These are phyloP conservation scores for Zangia roseola DNA, from an alignment of 768 basidiomycete genomes.

Conservation along the genomic window DNA sequence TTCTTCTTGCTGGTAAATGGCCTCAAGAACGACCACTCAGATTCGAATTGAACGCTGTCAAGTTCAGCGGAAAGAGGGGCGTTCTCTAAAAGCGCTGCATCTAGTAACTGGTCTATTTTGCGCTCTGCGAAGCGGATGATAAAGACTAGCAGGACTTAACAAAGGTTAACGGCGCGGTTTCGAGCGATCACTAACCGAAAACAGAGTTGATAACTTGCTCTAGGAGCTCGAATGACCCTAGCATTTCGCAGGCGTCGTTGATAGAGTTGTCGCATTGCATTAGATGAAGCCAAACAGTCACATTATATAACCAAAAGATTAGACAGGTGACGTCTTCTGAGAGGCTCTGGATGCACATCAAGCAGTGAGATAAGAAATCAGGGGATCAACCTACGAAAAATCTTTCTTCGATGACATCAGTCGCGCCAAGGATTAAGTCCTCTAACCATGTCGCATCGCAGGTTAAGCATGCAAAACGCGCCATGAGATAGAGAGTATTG, in stretches of 20 bases:
- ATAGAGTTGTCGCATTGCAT: constrained; percentile 83
- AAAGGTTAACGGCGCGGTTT: constrained; percentile 1
- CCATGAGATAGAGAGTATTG: constrained; percentile 85
- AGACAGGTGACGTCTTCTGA: constrained; percentile 84
- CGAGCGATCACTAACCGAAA: constrained; percentile 58
- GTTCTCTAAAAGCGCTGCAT: constrained; percentile 79
- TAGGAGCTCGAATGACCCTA: constrained; percentile 81
- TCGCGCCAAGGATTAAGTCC: constrained; percentile 86
- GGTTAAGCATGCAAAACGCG: constrained; percentile 89
- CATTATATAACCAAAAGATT: constrained; percentile 94
- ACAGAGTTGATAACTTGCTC: constrained; percentile 94
- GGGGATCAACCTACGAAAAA: constrained; percentile 71
- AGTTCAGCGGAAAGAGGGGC: constrained; percentile 75
- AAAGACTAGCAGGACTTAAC: constrained; percentile 60
- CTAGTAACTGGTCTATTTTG: constrained; percentile 83
- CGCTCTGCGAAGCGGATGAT: constrained; percentile 91
- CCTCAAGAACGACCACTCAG: constrained; percentile 92
- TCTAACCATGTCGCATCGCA: constrained; percentile 92
- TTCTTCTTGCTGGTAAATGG: constrained; percentile 68
- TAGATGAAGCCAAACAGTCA: constrained; percentile 86
- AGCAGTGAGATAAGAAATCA: constrained; percentile 5
- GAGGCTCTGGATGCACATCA: constrained; percentile 51
- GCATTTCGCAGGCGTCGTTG: constrained; percentile 74
- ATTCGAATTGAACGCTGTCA: constrained; percentile 87
- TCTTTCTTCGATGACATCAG: constrained; percentile 88